Evolutionary conservation across 768 basidiomycete genomes (phyloP), one percentile per base, ranked within the genome.

Genomic region (Cantharellus anzutake): DNA sequence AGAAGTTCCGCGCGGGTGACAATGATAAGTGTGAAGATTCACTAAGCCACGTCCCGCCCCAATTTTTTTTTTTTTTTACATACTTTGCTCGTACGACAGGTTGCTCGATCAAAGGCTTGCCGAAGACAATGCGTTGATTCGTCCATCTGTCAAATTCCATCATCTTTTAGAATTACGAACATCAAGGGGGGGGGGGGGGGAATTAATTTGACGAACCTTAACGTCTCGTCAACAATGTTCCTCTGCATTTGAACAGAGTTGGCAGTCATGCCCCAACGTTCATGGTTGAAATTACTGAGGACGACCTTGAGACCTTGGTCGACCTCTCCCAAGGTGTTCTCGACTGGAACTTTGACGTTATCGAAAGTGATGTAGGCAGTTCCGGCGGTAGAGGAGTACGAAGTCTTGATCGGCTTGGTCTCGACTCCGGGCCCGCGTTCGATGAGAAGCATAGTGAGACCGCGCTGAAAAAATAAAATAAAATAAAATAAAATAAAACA

Each of bases 341-440:
- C 78, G 4, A 85, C 75, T 0, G 93, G 91, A 0, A 94, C 91
- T 56, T 86, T 84, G 63, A 80, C 69, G 20, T 67, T 65, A 58
- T 71, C 69, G 65, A 76, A 76, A 16, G 65, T 65, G 37, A 65
- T 59, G 41, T 60, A 63, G 59, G 68, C 58, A 51, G 92, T 96
- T 3, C 93, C 93, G 2, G 94, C 94, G 0, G 86, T 84, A 2
- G 86, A 68, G 0, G 93, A 96, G 71, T 98, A 98, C 0, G 86
- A 79, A 0, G 92, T 97, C 73, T 91, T 92, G 71, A 98, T 86
- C 34, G 82, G 80, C 66, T 84, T 90, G 3, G 92, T 96, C 57
- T 81, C 79, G 60, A 97, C 78, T 3, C 77, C 79, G 42, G 81
- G 79, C 11, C 77, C 78, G 52, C 87, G 79, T 42, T 81, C 79